A percentile compares a stretch with the other conserved stretches of the same genome.
These are phyloP conservation scores for Aspergillus awamori DNA, from an alignment of 2,329 filamentous ascomycete species.

Conservation along the genomic window DNA sequence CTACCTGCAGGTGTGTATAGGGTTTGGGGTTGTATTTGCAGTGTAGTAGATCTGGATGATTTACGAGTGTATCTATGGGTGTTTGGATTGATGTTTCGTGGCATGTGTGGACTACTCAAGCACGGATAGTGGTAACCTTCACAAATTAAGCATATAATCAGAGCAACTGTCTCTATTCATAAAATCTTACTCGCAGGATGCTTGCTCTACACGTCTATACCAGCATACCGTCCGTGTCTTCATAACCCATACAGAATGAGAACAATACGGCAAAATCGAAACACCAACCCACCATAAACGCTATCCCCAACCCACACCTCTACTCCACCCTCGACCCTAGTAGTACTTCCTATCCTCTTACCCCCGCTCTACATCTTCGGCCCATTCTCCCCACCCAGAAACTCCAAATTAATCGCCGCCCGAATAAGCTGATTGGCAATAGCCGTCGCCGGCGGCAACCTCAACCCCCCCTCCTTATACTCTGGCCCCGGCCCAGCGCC, in stretches of 20 bases:
- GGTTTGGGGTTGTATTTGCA: background rate
- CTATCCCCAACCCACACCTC: background rate
- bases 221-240: background rate
- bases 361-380: constrained; percentile 42
- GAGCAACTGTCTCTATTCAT: background rate
- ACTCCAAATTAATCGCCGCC: constrained; percentile 73
- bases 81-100: background rate
- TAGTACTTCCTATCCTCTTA: no score
- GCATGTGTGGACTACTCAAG: no score
- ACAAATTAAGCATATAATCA: background rate
- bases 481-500: constrained; percentile 65
- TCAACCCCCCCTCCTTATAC: constrained; percentile 75
- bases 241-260: background rate
- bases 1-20: background rate
- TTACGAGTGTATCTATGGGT: background rate
- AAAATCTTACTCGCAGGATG: background rate
- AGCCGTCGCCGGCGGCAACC: constrained; percentile 80
- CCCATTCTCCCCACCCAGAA: constrained; percentile 62
- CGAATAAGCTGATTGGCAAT: constrained; percentile 89
- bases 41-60: background rate
- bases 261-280: background rate
- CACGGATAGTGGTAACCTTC: background rate
- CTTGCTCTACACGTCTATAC: background rate
- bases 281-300: background rate
- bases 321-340: no score